Base-by-base conservation (phyloP, 805 yeast species). In the Wickerhamomyces rabaulensis region DNA sequence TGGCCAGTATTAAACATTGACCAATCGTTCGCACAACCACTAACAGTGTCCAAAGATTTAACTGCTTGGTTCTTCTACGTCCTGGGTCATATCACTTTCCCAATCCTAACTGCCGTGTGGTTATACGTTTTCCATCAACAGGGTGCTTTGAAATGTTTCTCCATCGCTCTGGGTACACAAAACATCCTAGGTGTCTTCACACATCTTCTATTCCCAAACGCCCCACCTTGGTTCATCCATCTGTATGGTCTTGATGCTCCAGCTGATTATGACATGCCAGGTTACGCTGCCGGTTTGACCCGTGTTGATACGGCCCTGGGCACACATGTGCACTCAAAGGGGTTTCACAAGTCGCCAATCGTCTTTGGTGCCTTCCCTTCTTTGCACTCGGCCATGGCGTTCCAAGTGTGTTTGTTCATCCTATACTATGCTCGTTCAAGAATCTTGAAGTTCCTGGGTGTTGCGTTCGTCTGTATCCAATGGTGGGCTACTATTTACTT, bases 401-500 rank as follows among this genome's bases (percentile, higher is more conserved):
- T 78, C 48, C 75, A 71, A 48, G 61, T 58, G 13, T 58, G 60
- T 35, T 56, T 73, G 42, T 67, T 66, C 53, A 44, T 74, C 41
- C 71, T 70, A 47, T 74, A 76, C 50, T 65, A 74, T 47, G 74
- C 69, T 48, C 57, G 65, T 27, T 58, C 66, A 1, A 49, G 20
- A 9, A 16, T 52, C 1, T 46, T 58, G 22, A 60, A 60, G 50
- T 16, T 68, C 6, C 52, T 71, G 1, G 74, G 71, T 19, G 55
- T 73, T 6, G 31, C 50, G 0, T 82, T 76, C 61, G 76, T 82
- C 8, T 48, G 69, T 2, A 57, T 79, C 29, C 88, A 82, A 58
- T 81, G 88, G 85, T 84, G 88, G 87, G 79, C 87, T 21, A 80
- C 87, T 3, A 79, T 83, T 66, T 84, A 84, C 55, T 62, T 84